Base-by-base conservation (phyloP, 768 basidiomycete species). In the Hygrocybe punicea region DNA sequence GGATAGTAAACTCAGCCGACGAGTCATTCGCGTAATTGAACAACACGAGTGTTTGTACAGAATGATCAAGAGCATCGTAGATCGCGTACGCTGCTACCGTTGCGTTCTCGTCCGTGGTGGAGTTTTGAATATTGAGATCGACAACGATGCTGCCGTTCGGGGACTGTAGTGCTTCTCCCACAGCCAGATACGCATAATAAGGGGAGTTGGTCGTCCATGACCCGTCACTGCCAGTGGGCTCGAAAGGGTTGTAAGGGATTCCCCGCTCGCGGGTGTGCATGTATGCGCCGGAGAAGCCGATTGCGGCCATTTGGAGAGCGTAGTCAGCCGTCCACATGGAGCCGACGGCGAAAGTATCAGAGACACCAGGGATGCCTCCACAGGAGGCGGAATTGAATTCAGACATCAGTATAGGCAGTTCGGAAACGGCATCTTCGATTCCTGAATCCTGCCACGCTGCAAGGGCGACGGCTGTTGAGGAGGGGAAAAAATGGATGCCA, bases 341-440 rank as follows among this genome's bases (percentile, higher is more conserved):
- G 6, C 76, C 77, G 7, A 78, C 79, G 11, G 70, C 82, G 58
- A 81, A 82, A 3, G 78, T 80, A 60, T 81, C 71, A 2, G 80
- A 82, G 46, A 82, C 71, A 10, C 69, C 71, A 3, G 77, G 74
- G 19, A 79, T 64, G n/a, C 81, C 82, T 16, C 81, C 82, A 62
- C 81, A 82, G 8, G 80, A 78, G 3, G 76, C 78, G 4, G 75
- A 76, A 65, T 81, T 83, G 61, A 81, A 82, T 63, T 83, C 82
- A 36, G 77, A 77, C 76, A 81, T 80, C 56, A 81, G 69, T 4
- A 42, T 42, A 4, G 14, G 39, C 33, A 82, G 63, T 55, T 72
- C 65, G 40, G 68, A 63, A 40, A 73, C 47, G 21, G 73, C 58
- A 44, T 68, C 63, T 24, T 67, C 60, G 21, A 83, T 71, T 17